phyloP scores from a whole-genome alignment of 2,329 filamentous ascomycete genomes.

The Aureobasidium zeae region DNA sequence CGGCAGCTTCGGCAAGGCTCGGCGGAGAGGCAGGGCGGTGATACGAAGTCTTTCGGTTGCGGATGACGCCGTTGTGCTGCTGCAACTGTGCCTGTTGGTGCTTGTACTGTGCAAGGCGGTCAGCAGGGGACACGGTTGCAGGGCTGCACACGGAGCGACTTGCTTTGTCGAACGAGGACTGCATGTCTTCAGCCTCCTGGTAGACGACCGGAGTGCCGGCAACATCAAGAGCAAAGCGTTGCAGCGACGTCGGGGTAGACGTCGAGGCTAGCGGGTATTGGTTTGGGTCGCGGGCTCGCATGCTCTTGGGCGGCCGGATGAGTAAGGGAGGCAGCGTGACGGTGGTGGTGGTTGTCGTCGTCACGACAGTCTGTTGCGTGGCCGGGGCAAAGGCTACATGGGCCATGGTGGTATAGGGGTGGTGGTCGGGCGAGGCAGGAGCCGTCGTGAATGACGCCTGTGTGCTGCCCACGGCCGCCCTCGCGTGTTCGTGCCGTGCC shows the following conservation, averaged over 20 bases:
- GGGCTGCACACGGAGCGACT: too few species aligned
- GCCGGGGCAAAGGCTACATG: slow-evolving; percentile 55
- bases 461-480: slow-evolving; percentile 11
- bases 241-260: slow-evolving; percentile 70
- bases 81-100: slow-evolving; percentile 16
- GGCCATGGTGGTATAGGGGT: slow-evolving; percentile 38
- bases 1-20: slow-evolving; percentile 46
- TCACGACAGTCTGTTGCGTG: slow-evolving; percentile 61
- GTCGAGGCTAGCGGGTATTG: slow-evolving; percentile 80
- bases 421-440: slow-evolving; percentile 18
- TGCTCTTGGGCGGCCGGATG: slow-evolving; percentile 61
- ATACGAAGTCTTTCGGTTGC: slow-evolving; percentile 1
- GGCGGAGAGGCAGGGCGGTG: slow-evolving; percentile 23
- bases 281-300: slow-evolving; percentile 69
- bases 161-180: slow-evolving; percentile 47
- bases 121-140: not conserved
- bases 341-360: slow-evolving; percentile 85
- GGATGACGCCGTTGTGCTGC: slow-evolving; percentile 9
- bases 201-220: slow-evolving; percentile 54
- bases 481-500: not conserved
- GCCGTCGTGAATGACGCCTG: slow-evolving; percentile 26
- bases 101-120: slow-evolving; percentile 13
- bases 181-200: slow-evolving; percentile 51
- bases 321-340: slow-evolving; percentile 73
- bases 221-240: slow-evolving; percentile 65